Percentiles rank a stretch among this genome's conserved stretches.
These are phyloP conservation scores for Cyclotella cryptica DNA, from an alignment of 108 stramenopile genomes.

Conservation along the genomic window DNA sequence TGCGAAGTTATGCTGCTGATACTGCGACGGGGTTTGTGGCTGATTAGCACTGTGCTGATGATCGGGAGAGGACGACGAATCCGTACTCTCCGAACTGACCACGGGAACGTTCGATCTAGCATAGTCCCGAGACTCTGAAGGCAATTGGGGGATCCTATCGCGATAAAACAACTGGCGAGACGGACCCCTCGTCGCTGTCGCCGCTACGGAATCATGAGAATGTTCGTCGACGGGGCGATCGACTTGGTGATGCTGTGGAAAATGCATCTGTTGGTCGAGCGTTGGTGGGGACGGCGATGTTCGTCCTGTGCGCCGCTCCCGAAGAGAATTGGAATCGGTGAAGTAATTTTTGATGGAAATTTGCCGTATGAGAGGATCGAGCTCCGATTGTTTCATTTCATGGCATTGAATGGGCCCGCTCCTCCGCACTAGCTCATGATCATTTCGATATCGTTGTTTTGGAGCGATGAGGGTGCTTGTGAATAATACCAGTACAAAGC, in stretches of 20 bases:
- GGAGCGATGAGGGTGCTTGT: neutral
- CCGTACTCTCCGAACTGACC: conserved; percentile 30
- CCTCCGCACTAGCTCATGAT: neutral
- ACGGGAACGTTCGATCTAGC: conserved; percentile 7
- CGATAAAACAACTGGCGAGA: conserved; percentile 50
- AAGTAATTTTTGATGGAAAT: conserved; percentile 1
- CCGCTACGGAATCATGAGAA: conserved; percentile 7
- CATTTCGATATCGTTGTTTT: neutral
- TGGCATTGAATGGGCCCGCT: neutral
- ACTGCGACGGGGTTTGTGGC: neutral
- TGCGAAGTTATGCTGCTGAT: neutral
- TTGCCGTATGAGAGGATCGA: neutral
- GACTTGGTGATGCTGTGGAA: conserved; percentile 27
- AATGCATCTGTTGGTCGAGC: conserved; percentile 23
- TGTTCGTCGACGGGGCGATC: conserved; percentile 5
- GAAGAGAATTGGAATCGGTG: conserved; percentile 6
- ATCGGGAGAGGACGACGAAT: conserved; percentile 10
- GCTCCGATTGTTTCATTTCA: conserved; percentile 17
- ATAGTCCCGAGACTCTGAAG: conserved; percentile 37
- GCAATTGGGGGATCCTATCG: conserved; percentile 22
- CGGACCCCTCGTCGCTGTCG: conserved; percentile 22
- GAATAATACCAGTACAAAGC: too few relatives aligned
- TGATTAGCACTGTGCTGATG: neutral
- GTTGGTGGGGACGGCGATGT: conserved; percentile 32
- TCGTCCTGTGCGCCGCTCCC: conserved; percentile 22